Evolutionary conservation across 2,329 filamentous ascomycete genomes (phyloP).

Genomic region (Dissoconium aciculare): DNA sequence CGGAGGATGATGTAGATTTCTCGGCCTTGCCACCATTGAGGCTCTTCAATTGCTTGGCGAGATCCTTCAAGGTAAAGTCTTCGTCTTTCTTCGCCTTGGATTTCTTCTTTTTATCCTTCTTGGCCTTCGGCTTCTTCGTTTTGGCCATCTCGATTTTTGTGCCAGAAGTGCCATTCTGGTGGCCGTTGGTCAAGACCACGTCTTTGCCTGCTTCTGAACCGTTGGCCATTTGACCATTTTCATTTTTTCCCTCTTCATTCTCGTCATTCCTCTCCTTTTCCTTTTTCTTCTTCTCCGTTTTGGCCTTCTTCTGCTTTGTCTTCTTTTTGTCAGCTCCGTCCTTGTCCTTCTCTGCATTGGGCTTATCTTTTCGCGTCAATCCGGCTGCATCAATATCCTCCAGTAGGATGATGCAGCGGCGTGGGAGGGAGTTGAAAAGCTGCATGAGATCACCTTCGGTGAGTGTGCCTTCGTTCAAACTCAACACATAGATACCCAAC

Average conservation of each 20-base stretch:
- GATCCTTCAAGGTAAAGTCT: not conserved
- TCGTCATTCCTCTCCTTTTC: constrained; percentile 2
- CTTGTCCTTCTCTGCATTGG: constrained; percentile 1
- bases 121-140: not conserved
- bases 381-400: constrained; percentile 36
- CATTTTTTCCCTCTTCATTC: constrained; percentile 5
- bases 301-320: constrained; percentile 7
- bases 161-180: no score
- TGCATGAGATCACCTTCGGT: constrained; percentile 46
- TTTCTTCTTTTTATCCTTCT: constrained; percentile 13
- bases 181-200: constrained; percentile 7
- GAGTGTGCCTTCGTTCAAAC: constrained; percentile 52
- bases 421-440: constrained; percentile 30
- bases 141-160: no score
- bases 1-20: no score
- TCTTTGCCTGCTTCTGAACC: constrained; percentile 7
- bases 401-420: constrained; percentile 32
- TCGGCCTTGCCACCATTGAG: constrained; percentile 3
- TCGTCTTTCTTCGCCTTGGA: not conserved
- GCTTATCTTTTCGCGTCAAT: constrained; percentile 24
- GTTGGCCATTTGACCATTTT: constrained; percentile 6
- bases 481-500: constrained; percentile 32
- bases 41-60: constrained; percentile 4
- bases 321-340: constrained; percentile 15
- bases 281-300: constrained; percentile 5